Conservation (phyloP, 768 basidiomycete species). For the Boletus eberwhitei region DNA sequence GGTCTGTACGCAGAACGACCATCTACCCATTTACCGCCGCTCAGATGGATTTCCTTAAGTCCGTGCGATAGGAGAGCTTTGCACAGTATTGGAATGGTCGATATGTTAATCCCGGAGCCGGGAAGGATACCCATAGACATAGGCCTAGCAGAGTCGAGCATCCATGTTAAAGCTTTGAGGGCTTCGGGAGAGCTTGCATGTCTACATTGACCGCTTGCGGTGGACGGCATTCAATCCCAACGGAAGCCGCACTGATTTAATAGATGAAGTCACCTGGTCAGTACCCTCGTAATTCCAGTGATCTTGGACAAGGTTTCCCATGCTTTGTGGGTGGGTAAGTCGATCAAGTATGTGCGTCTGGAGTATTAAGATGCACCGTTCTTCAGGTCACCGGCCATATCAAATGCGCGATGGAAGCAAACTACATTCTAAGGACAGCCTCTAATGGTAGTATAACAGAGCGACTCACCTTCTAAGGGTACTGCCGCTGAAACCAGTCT, state of each 20-base stretch:
- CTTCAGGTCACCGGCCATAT: conserved; percentile 57
- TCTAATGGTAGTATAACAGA: not conserved
- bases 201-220: conserved; percentile 50
- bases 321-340: conserved; percentile 15
- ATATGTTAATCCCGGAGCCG: conserved; percentile 69
- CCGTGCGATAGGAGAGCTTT: conserved; percentile 51
- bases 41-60: conserved; percentile 69
- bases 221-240: not conserved
- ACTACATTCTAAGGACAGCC: conserved; percentile 38
- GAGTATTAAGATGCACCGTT: conserved; percentile 40
- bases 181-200: conserved; percentile 38
- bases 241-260: not conserved
- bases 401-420: conserved; percentile 78
- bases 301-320: conserved; percentile 49
- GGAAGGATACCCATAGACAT: conserved; percentile 49
- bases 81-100: conserved; percentile 50
- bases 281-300: conserved; percentile 65
- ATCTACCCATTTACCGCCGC: conserved; percentile 63
- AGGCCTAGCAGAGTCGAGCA: conserved; percentile 32
- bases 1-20: conserved; percentile 50
- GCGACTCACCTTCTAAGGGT: conserved; percentile 56
- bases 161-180: conserved; percentile 38
- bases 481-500: conserved; percentile 57
- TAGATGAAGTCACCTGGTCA: conserved; percentile 60
- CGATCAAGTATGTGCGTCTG: not conserved